Base-by-base conservation (phyloP, 129 eudicot species). In the Arctium lappa region DNA sequence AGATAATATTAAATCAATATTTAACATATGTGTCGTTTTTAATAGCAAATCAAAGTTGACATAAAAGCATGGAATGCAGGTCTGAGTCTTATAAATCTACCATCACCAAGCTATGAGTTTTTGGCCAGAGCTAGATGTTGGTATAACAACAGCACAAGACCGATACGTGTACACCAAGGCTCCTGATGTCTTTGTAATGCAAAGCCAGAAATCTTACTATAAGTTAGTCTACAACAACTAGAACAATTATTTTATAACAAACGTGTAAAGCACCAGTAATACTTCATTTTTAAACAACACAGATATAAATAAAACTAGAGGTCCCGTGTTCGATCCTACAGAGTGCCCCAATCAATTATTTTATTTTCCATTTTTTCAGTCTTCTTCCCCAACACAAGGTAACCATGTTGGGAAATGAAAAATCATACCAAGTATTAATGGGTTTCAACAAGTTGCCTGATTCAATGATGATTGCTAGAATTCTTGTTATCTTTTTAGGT, bases 241-340 rank as follows among this genome's bases (percentile, higher is more conserved):
- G 70, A 65, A 65, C 12, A 65, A 22, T 65, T n/a, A 18, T 27
- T 56, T 15, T 15, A 56, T 3, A 3, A 3, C 27, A 56, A 56
- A 56, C 5, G 5, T 13, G 22, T 50, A 11, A 50, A 12, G 18
- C 18, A 50, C 63, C 66, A 56, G 66, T 27, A 12, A 56, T 56
- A 56, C 66, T 56, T 50, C 63, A 50, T 50, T 44, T 44, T 44
- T n/a, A 44, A 44, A 44, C 53, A 44, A 44, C 53, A 44, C 53
- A 9, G 22, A 56, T 56, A 56, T 56, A 56, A 56, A 56, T 56
- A 56, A 56, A 56, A 56, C 66, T 56, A 56, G 66, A 92, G 97
- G 97, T 91, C 94, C 97, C 91, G 92, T 91, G 98, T 95, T 91
- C 92, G 93, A 95, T 88, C 86, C 91, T 88, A 84, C 53, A 87